Evolutionary conservation across 2,329 filamentous ascomycete genomes (phyloP).

Genomic region (Albophoma yamanashiensis): DNA sequence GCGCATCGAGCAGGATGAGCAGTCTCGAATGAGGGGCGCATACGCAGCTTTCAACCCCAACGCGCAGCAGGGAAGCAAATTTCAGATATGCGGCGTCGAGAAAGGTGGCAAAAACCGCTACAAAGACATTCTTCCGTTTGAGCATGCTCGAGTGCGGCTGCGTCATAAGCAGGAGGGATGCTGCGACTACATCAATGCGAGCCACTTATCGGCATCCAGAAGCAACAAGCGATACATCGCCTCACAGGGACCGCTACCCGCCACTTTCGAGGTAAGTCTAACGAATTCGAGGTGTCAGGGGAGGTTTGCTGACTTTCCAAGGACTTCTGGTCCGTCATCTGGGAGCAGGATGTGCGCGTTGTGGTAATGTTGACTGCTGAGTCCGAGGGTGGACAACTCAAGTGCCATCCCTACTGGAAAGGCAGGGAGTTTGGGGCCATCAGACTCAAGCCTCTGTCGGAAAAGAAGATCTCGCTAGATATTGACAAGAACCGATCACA

Average conservation of each 20-base stretch:
- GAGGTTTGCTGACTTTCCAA: slow-evolving; percentile 26
- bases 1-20: slow-evolving; percentile 71
- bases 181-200: slow-evolving; percentile 96
- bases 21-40: slow-evolving; percentile 84
- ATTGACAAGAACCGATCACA: slow-evolving; percentile 41
- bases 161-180: slow-evolving; percentile 52
- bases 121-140: slow-evolving; percentile 95
- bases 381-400: slow-evolving; percentile 83
- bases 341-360: slow-evolving; percentile 92
- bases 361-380: slow-evolving; percentile 97
- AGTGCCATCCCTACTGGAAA: slow-evolving; percentile 92
- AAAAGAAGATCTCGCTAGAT: slow-evolving; percentile 73
- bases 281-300: not conserved
- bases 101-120: slow-evolving; percentile 94
- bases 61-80: slow-evolving; percentile 18
- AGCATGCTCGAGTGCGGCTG: slow-evolving; percentile 80
- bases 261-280: slow-evolving; percentile 75
- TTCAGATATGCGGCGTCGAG: slow-evolving; percentile 84
- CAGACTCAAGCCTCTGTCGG: slow-evolving; percentile 64
- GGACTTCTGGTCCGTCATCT: slow-evolving; percentile 97
- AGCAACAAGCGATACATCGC: slow-evolving; percentile 94
- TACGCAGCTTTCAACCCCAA: slow-evolving; percentile 39
- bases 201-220: slow-evolving; percentile 65
- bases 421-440: slow-evolving; percentile 68
- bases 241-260: slow-evolving; percentile 84